Evolutionary conservation across 2,329 filamentous ascomycete species (phyloP).

Genomic region (Curvularia sp.): DNA sequence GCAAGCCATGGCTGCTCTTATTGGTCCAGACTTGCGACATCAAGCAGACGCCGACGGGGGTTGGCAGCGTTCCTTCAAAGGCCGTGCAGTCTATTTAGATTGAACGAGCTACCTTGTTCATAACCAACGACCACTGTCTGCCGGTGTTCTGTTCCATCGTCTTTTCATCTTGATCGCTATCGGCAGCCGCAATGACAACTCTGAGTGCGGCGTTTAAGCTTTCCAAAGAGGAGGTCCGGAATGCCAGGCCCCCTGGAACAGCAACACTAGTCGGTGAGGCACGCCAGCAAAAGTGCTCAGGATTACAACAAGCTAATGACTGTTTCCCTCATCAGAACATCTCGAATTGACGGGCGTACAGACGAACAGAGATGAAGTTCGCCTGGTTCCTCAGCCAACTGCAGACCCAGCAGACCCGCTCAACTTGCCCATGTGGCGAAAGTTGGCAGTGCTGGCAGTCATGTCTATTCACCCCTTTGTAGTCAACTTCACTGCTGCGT

Average conservation of each 20-base stretch:
- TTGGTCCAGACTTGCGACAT: background rate
- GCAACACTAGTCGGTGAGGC: constrained; percentile 49
- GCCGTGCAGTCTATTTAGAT: constrained; percentile 13
- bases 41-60: background rate
- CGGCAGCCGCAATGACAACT: constrained; percentile 38
- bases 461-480: constrained; percentile 51
- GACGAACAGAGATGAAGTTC: constrained; percentile 44
- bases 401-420: constrained; percentile 51
- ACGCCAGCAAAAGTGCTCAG: background rate
- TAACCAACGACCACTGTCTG: background rate
- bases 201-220: constrained; percentile 48
- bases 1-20: background rate
- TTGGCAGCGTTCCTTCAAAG: background rate
- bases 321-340: constrained; percentile 28
- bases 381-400: constrained; percentile 51
- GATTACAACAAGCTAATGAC: constrained; percentile 5
- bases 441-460: constrained; percentile 43
- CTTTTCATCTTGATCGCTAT: background rate
- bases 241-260: constrained; percentile 52
- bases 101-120: background rate
- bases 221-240: constrained; percentile 50
- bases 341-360: constrained; percentile 42
- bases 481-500: constrained; percentile 48
- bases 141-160: background rate
- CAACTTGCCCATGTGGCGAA: constrained; percentile 50